A percentile compares a stretch with the other conserved stretches of the same genome.
These are phyloP conservation scores for Fragilariopsis cylindrus DNA, from an alignment of 108 stramenopile genomes.

Conservation along the genomic window DNA sequence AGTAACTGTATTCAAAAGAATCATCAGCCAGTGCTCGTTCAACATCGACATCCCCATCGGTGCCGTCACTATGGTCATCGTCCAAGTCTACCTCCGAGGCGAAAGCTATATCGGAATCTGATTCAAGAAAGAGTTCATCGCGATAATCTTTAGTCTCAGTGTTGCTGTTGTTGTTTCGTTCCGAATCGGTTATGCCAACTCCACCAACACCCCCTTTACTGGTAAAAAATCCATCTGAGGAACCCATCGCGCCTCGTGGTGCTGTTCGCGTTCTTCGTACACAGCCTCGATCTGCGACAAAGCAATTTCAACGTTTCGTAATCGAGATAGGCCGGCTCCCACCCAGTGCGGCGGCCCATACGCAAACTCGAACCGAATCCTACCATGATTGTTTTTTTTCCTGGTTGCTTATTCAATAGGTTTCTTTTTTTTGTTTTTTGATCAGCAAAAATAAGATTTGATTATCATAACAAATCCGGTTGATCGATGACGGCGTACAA, in stretches of 20 bases:
- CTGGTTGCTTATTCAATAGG: no score
- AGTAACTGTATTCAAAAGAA: slow-evolving; percentile 3
- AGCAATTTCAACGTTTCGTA: slow-evolving; percentile 75
- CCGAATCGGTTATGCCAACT: background rate
- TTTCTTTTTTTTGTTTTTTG: no score
- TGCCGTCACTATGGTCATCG: slow-evolving; percentile 13
- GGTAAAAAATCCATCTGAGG: background rate
- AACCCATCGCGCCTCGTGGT: background rate
- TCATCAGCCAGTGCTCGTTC: slow-evolving; percentile 3
- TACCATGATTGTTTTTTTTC: slow-evolving; percentile 48
- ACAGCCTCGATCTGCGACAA: slow-evolving; percentile 68
- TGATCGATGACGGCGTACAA: no score
- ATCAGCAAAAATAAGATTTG: no score
- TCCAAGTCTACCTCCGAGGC: slow-evolving; percentile 36
- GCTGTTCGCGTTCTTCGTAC: slow-evolving; percentile 64
- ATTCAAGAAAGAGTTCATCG: slow-evolving; percentile 81
- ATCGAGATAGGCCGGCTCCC: slow-evolving; percentile 82
- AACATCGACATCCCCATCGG: background rate
- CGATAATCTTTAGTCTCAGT: slow-evolving; percentile 55
- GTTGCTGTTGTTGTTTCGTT: slow-evolving; percentile 6
- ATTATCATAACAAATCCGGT: no score
- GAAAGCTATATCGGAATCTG: slow-evolving; percentile 73
- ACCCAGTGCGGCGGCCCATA: slow-evolving; percentile 68
- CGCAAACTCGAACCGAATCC: slow-evolving; percentile 71
- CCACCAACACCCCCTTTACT: background rate